A percentile compares a stretch with the other conserved stretches of the same genome.
Conservation (phyloP, 495 filamentous ascomycete genomes). For the Rhizodiscina lignyota region DNA sequence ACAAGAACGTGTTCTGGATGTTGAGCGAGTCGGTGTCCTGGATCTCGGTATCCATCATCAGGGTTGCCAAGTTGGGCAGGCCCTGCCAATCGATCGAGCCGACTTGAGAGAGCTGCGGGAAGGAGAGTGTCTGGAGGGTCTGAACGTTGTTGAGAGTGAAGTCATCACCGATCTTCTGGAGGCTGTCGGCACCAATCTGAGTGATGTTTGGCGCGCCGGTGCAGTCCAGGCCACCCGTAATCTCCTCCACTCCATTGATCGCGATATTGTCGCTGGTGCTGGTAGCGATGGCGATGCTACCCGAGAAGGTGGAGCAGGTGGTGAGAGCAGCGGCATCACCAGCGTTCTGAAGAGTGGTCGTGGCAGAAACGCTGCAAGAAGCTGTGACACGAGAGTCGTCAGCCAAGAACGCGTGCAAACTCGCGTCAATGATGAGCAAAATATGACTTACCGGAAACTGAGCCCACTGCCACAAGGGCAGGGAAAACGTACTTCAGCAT, state of each 20-base stretch:
- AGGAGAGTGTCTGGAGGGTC: slow-evolving; percentile 42
- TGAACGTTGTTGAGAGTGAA: slow-evolving; percentile 54
- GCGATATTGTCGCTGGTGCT: slow-evolving; percentile 32
- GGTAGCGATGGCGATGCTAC: slow-evolving; percentile 48
- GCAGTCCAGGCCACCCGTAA: slow-evolving; percentile 52
- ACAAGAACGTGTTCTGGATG: slow-evolving; percentile 73
- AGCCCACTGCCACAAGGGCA: slow-evolving; percentile 47
- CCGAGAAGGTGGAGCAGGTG: slow-evolving; percentile 50
- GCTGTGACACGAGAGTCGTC: too few relatives aligned
- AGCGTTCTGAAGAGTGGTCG: slow-evolving; percentile 42
- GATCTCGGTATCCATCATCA: slow-evolving; percentile 42
- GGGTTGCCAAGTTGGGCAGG: slow-evolving; percentile 49
- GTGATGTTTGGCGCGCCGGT: slow-evolving; percentile 41
- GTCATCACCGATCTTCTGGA: slow-evolving; percentile 36
- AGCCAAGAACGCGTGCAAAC: too few relatives aligned
- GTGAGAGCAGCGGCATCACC: slow-evolving; percentile 54
- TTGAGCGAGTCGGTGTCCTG: slow-evolving; percentile 41
- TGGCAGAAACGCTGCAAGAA: slow-evolving; percentile 28
- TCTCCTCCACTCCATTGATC: slow-evolving; percentile 37
- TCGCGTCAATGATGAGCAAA: not conserved
- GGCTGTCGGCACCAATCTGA: slow-evolving; percentile 30
- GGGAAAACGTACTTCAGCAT: slow-evolving; percentile 58
- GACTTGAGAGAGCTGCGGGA: slow-evolving; percentile 45
- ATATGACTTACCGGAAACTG: slow-evolving; percentile 44
- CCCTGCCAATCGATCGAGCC: slow-evolving; percentile 50